Evolutionary conservation across 371 early-diverging fungal genomes (phyloP), one percentile per base, ranked within the genome.

Genomic region (Actinomucor elegans): DNA sequence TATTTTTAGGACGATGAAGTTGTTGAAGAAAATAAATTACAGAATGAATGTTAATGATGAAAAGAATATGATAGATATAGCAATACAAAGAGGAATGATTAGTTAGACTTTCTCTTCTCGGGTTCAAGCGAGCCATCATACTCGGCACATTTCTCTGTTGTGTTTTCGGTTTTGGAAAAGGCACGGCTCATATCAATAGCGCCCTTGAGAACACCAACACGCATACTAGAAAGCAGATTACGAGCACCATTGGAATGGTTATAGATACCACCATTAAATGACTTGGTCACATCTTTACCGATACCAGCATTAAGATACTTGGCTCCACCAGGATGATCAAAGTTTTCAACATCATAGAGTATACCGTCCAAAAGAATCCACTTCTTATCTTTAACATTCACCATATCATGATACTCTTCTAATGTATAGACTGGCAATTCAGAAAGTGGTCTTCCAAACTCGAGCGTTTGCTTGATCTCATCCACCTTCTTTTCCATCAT

Each of bases 311-410:
- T 77, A 55, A 96, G 66, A 52, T 91, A 88, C 41, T 87, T 83
- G 46, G 75, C 80, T 53, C 96, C 97, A 44, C 94, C 95, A 20
- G 97, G 97, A 61, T 97, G 97, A 44, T 94, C 86, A 71, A 97
- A 97, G 33, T 86, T 64, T 41, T 85, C 80, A 23, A 98, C 88
- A 66, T 98, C 96, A 66, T 96, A 94, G 42, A 97, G 80, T 36
- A 88, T 77, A 34, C 90, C 91, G 48, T 93, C 93, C 48, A 98
- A 83, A 53, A 97, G 66, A 48, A 96, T 79, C 84, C 94, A 93
- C 48, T 83, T 73, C 61, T 85, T 85, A 38, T 72, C 76, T 31
- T 86, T 55, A 23, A 71, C 71, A 34, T 67, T 65, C 50, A 86
- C 85, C 55, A 64, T 24, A 18, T 41, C 36, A 61, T 86, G 69